These are phyloP conservation scores for Phialocephala sp. DNA, from an alignment of 2,329 filamentous ascomycete species.

Conservation along the genomic window DNA sequence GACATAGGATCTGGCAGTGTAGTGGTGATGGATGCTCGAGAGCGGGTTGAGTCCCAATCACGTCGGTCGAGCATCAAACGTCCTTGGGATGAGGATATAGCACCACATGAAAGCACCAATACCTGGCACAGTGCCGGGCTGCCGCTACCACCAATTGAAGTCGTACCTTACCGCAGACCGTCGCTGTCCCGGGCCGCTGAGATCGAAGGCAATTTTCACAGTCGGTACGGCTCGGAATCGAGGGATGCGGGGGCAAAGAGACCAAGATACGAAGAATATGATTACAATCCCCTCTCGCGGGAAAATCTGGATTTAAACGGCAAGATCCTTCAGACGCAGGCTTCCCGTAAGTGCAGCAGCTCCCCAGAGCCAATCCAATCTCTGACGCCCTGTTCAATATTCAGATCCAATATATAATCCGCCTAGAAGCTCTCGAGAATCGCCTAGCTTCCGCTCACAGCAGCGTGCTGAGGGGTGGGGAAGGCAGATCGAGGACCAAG, in stretches of 20 bases:
- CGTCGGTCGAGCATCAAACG: constrained; percentile 38
- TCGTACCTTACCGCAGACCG: constrained; percentile 27
- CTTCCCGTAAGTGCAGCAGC: constrained; percentile 29
- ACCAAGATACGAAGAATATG: constrained; percentile 33
- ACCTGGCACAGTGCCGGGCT: constrained; percentile 33
- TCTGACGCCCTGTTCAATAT: constrained; percentile 23
- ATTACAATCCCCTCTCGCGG: constrained; percentile 30
- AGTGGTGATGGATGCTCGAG: constrained; percentile 42
- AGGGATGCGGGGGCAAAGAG: constrained; percentile 31
- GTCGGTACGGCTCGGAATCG: constrained; percentile 28
- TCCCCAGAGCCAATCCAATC: constrained; percentile 1
- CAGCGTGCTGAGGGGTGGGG: constrained; percentile 22
- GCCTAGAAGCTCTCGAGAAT: constrained; percentile 22
- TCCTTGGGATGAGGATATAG: constrained; percentile 38
- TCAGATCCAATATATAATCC: constrained; percentile 30
- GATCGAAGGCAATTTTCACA: constrained; percentile 19
- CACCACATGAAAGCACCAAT: constrained; percentile 23
- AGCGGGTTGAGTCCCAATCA: constrained; percentile 37
- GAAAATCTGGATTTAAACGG: constrained; percentile 28
- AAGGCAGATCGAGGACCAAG: constrained; percentile 20
- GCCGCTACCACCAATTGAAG: constrained; percentile 38
- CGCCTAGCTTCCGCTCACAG: constrained; percentile 21
- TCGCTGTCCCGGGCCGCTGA: constrained; percentile 23
- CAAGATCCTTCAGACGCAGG: constrained; percentile 25
- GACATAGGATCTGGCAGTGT: constrained; percentile 36